Percentiles rank a stretch among this genome's conserved stretches.
Conservation (phyloP, 768 basidiomycete genomes). For the Lyophyllum semitale region DNA sequence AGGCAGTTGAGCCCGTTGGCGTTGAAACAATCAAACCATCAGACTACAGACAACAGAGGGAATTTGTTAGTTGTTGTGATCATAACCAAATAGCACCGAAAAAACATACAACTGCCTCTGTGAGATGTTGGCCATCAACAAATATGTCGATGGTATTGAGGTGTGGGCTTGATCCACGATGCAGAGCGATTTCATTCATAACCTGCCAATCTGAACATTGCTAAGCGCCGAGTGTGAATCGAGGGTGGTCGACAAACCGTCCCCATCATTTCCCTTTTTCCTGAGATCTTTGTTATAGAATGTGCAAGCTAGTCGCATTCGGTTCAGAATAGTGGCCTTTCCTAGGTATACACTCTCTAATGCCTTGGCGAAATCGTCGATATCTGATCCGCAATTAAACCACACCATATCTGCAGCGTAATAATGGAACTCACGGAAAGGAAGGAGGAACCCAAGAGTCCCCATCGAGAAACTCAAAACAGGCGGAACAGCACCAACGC, state of each 20-base stretch:
- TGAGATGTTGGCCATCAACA: conserved; percentile 93
- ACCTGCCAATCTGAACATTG: conserved; percentile 81
- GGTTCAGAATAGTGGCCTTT: conserved; percentile 78
- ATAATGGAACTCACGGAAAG: conserved; percentile 72
- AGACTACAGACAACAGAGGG: conserved; percentile 49
- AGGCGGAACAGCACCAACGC: conserved; percentile 88
- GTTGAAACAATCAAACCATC: conserved; percentile 95
- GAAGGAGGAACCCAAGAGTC: conserved; percentile 89
- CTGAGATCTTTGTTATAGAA: conserved; percentile 65
- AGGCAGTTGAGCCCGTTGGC: conserved; percentile 95
- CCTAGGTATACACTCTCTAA: conserved; percentile 79
- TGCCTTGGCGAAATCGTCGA: conserved; percentile 83
- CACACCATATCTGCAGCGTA: not conserved
- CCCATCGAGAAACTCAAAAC: conserved; percentile 93
- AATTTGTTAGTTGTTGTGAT: conserved; percentile 8
- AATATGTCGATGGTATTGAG: conserved; percentile 92
- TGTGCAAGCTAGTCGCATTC: conserved; percentile 88
- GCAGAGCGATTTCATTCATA: conserved; percentile 95
- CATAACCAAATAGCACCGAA: not conserved
- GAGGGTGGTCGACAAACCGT: conserved; percentile 45
- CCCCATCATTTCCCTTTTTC: conserved; percentile 56
- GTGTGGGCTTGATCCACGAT: conserved; percentile 89
- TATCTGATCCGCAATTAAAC: conserved; percentile 52
- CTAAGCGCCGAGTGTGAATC: conserved; percentile 1
- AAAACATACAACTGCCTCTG: conserved; percentile 85